Base-by-base conservation (phyloP, 257 asterid species). In the Eustoma russellianum region DNA sequence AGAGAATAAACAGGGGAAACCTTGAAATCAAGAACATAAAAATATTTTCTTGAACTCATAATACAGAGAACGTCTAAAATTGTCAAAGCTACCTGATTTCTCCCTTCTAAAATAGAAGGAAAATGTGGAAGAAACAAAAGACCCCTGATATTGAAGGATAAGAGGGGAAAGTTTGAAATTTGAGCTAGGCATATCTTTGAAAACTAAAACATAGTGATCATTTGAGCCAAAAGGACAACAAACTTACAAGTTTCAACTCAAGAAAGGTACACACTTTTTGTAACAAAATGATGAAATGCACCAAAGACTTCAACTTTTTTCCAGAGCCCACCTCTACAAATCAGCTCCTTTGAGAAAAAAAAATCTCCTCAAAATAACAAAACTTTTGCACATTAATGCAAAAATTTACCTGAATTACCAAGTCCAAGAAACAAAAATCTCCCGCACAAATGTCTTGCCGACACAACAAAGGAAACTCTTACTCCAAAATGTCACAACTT, bases 81-180 rank as follows among this genome's bases (percentile, higher is more conserved):
- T 4, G 1, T 24, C 30, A 2, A 2, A 24, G 30, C 3, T 24
- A 24, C 30, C 30, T 24, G 3, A 24, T 24, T 24, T n/a, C n/a
- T 24, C 3, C 30, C 30, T 24, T 24, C 1, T 24, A 2, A 1
- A 2, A 24, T 4, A 24, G 30, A 24, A 24, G 3, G 30, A 24
- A 24, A 57, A 55, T 19, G 59, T 16, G 46, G 47, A 57, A 33
- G 14, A 55, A 46, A 66, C 48, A 16, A 38, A 51, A n/a, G n/a
- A 41, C 13, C 41, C 16, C 35, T 46, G 38, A 33, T 54, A 41
- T 48, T 33, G 17, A 50, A 34, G 34, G 33, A 9, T 2, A 24
- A 40, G 41, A 51, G 59, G 60, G 53, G 50, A 48, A 60, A n/a
- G n/a, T n/a, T n/a, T n/a, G n/a, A n/a, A n/a, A n/a, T n/a, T 69